Conservation (phyloP, 805 yeast species). For the Tetrapisispora arboricola region DNA sequence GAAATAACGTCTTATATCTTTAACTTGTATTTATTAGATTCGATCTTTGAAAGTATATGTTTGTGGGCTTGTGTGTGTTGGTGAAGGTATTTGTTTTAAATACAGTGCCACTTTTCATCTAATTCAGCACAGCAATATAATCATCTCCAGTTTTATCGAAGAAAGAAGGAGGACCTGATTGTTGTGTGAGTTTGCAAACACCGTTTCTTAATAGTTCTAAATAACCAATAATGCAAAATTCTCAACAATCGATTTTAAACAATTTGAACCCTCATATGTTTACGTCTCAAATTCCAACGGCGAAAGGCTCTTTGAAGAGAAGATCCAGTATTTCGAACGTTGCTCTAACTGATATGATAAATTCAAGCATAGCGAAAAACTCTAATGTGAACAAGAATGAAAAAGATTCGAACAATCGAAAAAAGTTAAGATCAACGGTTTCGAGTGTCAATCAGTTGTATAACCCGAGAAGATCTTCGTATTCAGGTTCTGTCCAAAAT, state of each 20-base stretch:
- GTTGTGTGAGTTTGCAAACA: no score
- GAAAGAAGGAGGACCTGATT: no score
- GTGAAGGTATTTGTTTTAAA: no score
- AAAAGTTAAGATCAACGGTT: constrained; percentile 16
- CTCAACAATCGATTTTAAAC: constrained; percentile 9
- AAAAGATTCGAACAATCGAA: constrained; percentile 5
- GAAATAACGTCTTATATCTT: no score
- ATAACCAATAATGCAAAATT: background rate
- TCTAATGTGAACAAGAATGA: background rate
- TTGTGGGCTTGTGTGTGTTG: no score
- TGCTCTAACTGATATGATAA: constrained; percentile 21
- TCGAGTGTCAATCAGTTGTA: constrained; percentile 7
- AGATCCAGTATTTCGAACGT: constrained; percentile 16
- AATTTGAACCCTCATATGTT: constrained; percentile 16
- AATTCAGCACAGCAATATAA: no score
- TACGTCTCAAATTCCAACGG: constrained; percentile 19
- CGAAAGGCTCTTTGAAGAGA: constrained; percentile 7
- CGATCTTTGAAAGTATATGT: no score
- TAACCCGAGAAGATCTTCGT: background rate
- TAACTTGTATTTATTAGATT: no score
- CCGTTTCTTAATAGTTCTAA: no score
- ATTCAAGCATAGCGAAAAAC: constrained; percentile 17
- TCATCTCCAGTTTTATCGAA: no score
- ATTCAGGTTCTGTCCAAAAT: background rate
- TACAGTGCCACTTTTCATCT: no score